Evolutionary conservation across 2,329 filamentous ascomycete genomes (phyloP).

Genomic region (Botryotinia narcissicola): DNA sequence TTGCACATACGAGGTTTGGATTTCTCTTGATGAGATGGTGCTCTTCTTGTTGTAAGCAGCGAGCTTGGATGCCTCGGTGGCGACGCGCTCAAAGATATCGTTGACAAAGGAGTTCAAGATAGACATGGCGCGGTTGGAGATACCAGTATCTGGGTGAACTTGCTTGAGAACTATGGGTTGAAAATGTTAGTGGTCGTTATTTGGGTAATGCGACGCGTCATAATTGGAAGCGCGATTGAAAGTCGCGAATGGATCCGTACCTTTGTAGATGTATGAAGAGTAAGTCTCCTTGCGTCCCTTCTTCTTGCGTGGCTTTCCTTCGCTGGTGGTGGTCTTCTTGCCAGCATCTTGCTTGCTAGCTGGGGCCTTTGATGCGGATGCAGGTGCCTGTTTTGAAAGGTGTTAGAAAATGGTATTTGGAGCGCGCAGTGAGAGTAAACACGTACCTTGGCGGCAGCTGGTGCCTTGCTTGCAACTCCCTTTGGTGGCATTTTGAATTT

Average conservation of each 20-base stretch:
- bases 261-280: conserved; percentile 99
- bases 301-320: conserved; percentile 99
- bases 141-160: conserved; percentile 99
- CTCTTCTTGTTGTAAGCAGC: conserved; percentile 99
- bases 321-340: conserved; percentile 88
- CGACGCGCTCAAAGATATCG: conserved; percentile 99
- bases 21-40: conserved; percentile 98
- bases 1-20: conserved; percentile 80
- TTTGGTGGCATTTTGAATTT: conserved; percentile 86
- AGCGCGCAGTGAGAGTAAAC: background rate
- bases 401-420: background rate
- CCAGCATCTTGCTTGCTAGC: conserved; percentile 80
- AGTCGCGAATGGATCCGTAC: conserved; percentile 51
- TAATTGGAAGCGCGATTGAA: conserved; percentile 26
- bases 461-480: conserved; percentile 78
- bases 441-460: conserved; percentile 66
- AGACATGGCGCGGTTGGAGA: conserved; percentile 99
- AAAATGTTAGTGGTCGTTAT: conserved; percentile 29
- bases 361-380: conserved; percentile 69
- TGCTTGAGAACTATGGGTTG: conserved; percentile 86
- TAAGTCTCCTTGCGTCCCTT: conserved; percentile 99
- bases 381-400: conserved; percentile 6
- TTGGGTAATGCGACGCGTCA: conserved; percentile 16
- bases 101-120: conserved; percentile 99
- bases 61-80: conserved; percentile 97